These are phyloP conservation scores for Nymphaea colorata DNA, from an alignment of 164 flowering plant genomes.

Conservation along the genomic window DNA sequence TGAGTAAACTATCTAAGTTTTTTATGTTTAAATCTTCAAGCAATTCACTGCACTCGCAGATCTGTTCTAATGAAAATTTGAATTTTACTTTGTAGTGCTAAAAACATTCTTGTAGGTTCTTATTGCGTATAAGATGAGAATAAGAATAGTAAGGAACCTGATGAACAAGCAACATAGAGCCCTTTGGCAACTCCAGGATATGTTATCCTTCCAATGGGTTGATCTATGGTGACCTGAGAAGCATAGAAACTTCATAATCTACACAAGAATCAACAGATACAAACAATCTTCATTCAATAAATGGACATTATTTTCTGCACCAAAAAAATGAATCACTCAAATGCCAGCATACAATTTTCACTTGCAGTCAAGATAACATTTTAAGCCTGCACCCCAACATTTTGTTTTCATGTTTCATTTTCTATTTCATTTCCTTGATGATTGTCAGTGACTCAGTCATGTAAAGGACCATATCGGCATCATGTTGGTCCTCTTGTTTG, in stretches of 20 bases:
- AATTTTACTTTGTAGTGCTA: not conserved
- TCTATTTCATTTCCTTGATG: no score
- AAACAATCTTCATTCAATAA: not conserved
- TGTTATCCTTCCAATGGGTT: slow-evolving; percentile 64
- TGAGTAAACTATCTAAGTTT: not conserved
- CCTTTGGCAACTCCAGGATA: slow-evolving; percentile 94
- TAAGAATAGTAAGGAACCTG: slow-evolving; percentile 35
- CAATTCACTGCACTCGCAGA: not conserved
- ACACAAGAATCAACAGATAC: not conserved
- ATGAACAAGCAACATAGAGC: slow-evolving; percentile 71
- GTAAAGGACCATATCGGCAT: no score
- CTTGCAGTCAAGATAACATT: no score
- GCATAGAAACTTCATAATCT: slow-evolving; percentile 6
- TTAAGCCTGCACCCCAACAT: no score
- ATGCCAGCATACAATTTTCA: no score
- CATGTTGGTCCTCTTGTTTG: no score
- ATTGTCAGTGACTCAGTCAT: no score
- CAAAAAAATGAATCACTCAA: no score
- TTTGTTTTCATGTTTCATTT: no score
- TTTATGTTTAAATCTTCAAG: not conserved
- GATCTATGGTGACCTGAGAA: slow-evolving; percentile 47
- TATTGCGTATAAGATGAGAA: not conserved
- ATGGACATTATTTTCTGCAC: no score
- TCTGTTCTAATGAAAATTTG: not conserved
- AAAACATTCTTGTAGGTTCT: not conserved